Evolutionary conservation across 176 grass and related monocot genomes (phyloP).

Genomic region (Guadua angustifolia): DNA sequence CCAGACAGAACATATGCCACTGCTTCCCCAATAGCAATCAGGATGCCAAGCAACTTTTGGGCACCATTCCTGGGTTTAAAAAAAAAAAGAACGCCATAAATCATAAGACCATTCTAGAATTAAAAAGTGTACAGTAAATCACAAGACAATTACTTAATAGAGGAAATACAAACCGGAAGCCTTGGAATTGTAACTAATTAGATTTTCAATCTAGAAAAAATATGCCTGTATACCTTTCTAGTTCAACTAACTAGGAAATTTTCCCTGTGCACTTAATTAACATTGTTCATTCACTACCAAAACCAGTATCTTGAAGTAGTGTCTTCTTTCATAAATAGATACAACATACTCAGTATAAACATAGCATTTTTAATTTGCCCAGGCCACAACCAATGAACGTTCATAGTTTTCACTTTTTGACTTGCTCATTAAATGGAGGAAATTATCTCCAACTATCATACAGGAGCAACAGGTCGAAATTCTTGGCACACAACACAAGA

Average conservation of each 20-base stretch:
- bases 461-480: not conserved
- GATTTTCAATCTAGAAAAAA: not conserved
- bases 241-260: not conserved
- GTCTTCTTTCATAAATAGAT: not conserved
- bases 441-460: not conserved
- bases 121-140: not conserved
- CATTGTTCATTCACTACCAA: too few species aligned
- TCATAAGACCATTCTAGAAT: not conserved
- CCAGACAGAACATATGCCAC: too few species aligned
- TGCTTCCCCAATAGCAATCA: slow-evolving; percentile 42
- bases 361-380: not conserved
- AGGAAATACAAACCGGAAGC: not conserved
- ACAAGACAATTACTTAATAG: not conserved
- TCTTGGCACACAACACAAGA: not conserved
- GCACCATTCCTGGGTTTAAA: slow-evolving; percentile 49
- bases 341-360: not conserved
- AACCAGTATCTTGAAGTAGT: not conserved
- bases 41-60: slow-evolving; percentile 59
- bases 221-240: not conserved
- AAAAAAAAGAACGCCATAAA: not conserved
- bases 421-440: not conserved
- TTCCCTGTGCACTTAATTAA: not conserved
- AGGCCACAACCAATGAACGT: not conserved
- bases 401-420: not conserved
- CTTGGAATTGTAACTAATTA: not conserved